Evolutionary conservation across 2,329 filamentous ascomycete genomes (phyloP), one percentile per base, ranked within the genome.

Genomic region (Purpureocillium takamizusanense): DNA sequence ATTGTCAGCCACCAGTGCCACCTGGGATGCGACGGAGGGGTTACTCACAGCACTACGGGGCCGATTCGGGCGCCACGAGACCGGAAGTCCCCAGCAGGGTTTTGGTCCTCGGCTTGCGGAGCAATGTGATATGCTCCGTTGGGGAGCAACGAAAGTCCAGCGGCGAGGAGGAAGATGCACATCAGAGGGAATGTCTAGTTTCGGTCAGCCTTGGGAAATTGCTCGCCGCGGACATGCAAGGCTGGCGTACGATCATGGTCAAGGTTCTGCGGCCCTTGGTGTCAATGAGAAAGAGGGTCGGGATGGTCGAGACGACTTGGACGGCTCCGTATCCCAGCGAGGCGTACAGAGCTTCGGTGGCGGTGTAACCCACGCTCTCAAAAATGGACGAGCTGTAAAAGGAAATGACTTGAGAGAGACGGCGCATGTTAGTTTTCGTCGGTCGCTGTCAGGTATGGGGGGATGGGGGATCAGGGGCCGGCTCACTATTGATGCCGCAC

Each of bases 371-470:
- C 9, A 76, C 72, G 1, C 78, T 54, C 14, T 55, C 47, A 52
- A 76, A 77, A 25, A 76, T 65, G 8, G 74, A 77, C 0, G 74
- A 78, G 2, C 72, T 78, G 58, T 85, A 85, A 56, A 85, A 86
- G 0, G 79, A 76, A 38, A 85, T 80, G 46, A 84, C 46, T 52
- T 5, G 21, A n/a, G n/a, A 15, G 18, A 31, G 4, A n/a, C 13
- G 25, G 14, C 14, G 10, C 3, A 6, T 25, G 21, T 25, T 10
- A 25, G 21, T 10, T 25, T n/a, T n/a, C n/a, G n/a, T n/a, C n/a
- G n/a, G n/a, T n/a, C n/a, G n/a, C 21, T 10, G 21, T 10, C 10
- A 5, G 21, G 21, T 27, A 14, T 28, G 3, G 13, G 6, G 23
- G 4, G 16, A 31, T 6, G 31, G 13, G 5, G 10, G 12, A 28